These are phyloP conservation scores for Paramyrothecium roridum DNA, from an alignment of 2,329 filamentous ascomycete species.

Conservation along the genomic window DNA sequence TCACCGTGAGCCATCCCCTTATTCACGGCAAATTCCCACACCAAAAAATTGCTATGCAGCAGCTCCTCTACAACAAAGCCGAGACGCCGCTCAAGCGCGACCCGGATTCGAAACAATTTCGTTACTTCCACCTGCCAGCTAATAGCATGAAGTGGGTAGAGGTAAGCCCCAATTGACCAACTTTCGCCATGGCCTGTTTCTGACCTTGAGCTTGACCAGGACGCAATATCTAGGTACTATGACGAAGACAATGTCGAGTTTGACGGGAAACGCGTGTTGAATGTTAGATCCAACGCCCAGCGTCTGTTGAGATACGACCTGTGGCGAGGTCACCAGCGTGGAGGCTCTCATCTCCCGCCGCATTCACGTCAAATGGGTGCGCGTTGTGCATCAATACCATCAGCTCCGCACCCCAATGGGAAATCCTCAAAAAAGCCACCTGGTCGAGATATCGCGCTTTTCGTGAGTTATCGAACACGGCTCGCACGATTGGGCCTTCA, in stretches of 20 bases:
- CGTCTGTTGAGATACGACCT: constrained; percentile 11
- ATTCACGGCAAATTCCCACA: constrained; percentile 14
- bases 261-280: constrained; percentile 6
- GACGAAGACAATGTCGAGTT: constrained; percentile 12
- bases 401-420: constrained; percentile 2
- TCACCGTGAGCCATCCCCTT: constrained; percentile 9
- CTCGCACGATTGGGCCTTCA: neutral
- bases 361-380: constrained; percentile 13
- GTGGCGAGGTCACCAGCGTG: constrained; percentile 12
- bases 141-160: constrained; percentile 25
- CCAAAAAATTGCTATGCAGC: constrained; percentile 16
- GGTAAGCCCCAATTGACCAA: neutral
- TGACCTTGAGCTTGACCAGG: neutral
- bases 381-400: constrained; percentile 11
- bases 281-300: constrained; percentile 12
- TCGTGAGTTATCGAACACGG: constrained; percentile 4
- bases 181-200: too few relatives aligned
- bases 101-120: constrained; percentile 9
- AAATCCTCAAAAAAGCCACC: neutral
- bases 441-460: constrained; percentile 10
- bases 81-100: constrained; percentile 14
- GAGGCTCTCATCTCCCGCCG: constrained; percentile 6
- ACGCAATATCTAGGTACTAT: constrained; percentile 15
- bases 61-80: constrained; percentile 14
- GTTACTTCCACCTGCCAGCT: constrained; percentile 20